Evolutionary conservation across 148 eudicot genomes (phyloP).

Genomic region (Dysphania ambrosioides): DNA sequence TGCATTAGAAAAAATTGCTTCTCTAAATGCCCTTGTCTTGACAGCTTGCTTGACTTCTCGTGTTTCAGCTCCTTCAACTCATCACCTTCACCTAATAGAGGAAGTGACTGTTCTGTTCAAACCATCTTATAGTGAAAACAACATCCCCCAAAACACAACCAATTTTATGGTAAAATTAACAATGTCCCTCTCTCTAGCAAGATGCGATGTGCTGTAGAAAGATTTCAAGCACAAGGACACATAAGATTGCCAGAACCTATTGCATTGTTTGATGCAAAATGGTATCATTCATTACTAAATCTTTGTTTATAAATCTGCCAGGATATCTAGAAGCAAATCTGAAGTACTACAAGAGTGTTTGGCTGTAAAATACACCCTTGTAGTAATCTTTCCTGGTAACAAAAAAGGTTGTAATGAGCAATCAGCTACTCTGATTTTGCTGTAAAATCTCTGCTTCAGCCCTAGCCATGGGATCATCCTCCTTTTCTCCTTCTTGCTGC

Average conservation of each 20-base stretch:
- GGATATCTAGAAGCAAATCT: background rate
- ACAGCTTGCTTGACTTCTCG: too few relatives aligned
- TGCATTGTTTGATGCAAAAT: background rate
- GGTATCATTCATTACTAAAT: slow-evolving; percentile 5
- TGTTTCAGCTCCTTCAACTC: too few relatives aligned
- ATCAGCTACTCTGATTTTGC: slow-evolving; percentile 23
- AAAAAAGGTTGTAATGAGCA: background rate
- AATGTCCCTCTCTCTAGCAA: background rate
- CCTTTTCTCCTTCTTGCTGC: slow-evolving; percentile 52
- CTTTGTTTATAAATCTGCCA: slow-evolving; percentile 10
- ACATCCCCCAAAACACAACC: too few relatives aligned
- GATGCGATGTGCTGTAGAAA: background rate
- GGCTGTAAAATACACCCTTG: background rate
- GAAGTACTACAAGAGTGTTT: background rate
- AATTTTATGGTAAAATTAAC: background rate
- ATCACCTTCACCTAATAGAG: too few relatives aligned
- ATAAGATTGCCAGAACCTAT: background rate
- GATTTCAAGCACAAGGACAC: background rate
- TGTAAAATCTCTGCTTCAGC: slow-evolving; percentile 33
- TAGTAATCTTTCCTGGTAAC: background rate
- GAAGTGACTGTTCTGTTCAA: too few relatives aligned
- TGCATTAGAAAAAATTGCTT: too few relatives aligned
- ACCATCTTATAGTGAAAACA: background rate
- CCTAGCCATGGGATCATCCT: slow-evolving; percentile 37
- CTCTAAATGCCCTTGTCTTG: too few relatives aligned